Conservation (phyloP, 2,329 filamentous ascomycete genomes). For the Amphichorda felina region DNA sequence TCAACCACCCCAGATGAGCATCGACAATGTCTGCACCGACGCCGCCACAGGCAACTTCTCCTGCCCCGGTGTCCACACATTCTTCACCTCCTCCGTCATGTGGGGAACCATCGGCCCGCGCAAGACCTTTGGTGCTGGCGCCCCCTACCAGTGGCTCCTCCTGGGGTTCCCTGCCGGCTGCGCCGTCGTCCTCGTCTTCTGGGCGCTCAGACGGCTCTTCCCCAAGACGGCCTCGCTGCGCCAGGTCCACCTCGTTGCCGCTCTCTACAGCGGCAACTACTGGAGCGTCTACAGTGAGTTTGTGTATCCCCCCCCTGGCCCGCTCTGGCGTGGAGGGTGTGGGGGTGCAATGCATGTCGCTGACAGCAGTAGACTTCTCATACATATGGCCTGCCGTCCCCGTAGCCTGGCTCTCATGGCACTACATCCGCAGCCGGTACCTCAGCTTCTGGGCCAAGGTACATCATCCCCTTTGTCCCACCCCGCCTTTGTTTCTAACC, state of each 20-base stretch:
- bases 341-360: too few species aligned
- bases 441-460: slow-evolving; percentile 38
- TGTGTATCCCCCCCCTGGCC: too few species aligned
- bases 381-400: slow-evolving; percentile 35
- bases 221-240: slow-evolving; percentile 19
- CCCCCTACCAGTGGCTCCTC: slow-evolving; percentile 21
- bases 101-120: slow-evolving; percentile 27
- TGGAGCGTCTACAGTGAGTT: slow-evolving; percentile 16
- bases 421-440: slow-evolving; percentile 31
- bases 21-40: slow-evolving; percentile 14
- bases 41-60: slow-evolving; percentile 13
- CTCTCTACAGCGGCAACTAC: slow-evolving; percentile 24
- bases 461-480: slow-evolving; percentile 9
- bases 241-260: slow-evolving; percentile 26
- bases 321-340: too few species aligned
- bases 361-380: slow-evolving; percentile 19
- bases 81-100: slow-evolving; percentile 24
- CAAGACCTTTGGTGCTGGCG: slow-evolving; percentile 22
- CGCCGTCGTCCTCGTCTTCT: slow-evolving; percentile 19
- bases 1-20: too few species aligned
- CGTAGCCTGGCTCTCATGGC: slow-evolving; percentile 33
- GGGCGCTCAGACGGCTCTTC: slow-evolving; percentile 17
- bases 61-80: slow-evolving; percentile 17
- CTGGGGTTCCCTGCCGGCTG: slow-evolving; percentile 22
- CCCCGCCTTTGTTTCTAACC: too few species aligned